These are phyloP conservation scores for Trichomonascaceae sp. DNA, from an alignment of 1,139 yeast species.

Conservation along the genomic window DNA sequence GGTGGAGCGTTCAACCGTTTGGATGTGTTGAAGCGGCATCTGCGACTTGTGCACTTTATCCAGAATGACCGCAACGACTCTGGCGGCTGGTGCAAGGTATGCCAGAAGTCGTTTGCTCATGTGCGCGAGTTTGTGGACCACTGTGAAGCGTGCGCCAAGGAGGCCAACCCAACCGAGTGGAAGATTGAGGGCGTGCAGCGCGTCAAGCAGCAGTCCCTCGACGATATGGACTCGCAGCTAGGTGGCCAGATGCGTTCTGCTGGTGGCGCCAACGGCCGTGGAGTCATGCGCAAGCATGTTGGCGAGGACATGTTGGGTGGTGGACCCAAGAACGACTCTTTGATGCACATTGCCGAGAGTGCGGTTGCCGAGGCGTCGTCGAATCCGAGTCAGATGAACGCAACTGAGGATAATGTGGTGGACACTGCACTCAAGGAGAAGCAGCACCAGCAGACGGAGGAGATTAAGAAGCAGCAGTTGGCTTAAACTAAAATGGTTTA, in stretches of 20 bases:
- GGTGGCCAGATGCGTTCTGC: too few species aligned
- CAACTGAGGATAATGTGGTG: neutral
- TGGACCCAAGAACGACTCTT: constrained; percentile 32
- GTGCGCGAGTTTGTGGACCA: constrained; percentile 53
- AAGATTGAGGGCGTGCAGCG: constrained; percentile 25
- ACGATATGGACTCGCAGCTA: too few species aligned
- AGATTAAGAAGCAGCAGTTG: neutral
- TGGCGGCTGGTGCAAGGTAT: constrained; percentile 48
- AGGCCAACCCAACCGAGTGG: constrained; percentile 24
- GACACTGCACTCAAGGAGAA: neutral
- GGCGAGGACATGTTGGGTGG: too few species aligned
- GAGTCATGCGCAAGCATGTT: too few species aligned
- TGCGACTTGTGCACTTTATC: constrained; percentile 52
- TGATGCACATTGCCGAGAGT: constrained; percentile 25
- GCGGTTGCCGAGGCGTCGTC: constrained; percentile 1
- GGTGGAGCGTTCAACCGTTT: constrained; percentile 60
- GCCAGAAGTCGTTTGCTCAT: constrained; percentile 44
- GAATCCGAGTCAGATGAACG: neutral
- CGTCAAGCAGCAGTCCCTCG: too few species aligned
- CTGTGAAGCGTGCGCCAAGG: constrained; percentile 46
- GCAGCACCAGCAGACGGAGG: constrained; percentile 1
- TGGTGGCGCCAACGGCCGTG: too few species aligned
- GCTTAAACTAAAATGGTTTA: too few species aligned
- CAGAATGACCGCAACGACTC: constrained; percentile 34
- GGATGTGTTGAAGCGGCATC: constrained; percentile 59